phyloP scores from a whole-genome alignment of 345 rosid species.

The Gossypium stocksii region DNA sequence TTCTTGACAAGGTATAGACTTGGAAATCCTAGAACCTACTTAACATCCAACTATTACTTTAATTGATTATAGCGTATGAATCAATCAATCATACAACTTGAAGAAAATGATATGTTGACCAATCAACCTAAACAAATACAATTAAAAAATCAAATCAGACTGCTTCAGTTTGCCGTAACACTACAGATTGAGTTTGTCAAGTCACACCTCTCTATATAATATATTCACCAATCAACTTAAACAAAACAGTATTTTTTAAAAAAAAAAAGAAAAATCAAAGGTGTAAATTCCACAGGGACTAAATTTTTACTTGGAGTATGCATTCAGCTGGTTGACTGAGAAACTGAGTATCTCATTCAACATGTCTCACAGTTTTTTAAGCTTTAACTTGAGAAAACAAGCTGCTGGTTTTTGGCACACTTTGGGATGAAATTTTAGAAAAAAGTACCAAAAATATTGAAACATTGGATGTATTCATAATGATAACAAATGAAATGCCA shows the following conservation, averaged over 20 bases:
- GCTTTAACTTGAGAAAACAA: background rate
- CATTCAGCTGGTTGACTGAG: background rate
- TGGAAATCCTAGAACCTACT: background rate
- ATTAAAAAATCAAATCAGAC: no score
- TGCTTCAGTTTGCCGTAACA: background rate
- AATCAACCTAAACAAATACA: background rate
- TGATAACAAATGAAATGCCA: background rate
- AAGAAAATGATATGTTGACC: no score
- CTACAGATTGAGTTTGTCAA: background rate
- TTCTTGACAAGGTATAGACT: background rate
- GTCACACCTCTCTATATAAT: background rate
- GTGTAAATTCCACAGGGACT: background rate
- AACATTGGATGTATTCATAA: background rate
- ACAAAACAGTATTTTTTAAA: background rate
- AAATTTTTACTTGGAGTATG: background rate
- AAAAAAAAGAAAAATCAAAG: background rate
- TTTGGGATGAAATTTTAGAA: background rate
- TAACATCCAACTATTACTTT: background rate
- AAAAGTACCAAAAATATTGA: background rate
- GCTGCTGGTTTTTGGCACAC: constrained; percentile 2
- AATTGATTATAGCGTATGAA: background rate
- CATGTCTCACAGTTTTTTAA: background rate
- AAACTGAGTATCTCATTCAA: background rate
- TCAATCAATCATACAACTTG: background rate
- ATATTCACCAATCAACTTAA: background rate